Percentiles rank a stretch among this genome's conserved stretches.
phyloP scores from a whole-genome alignment of 495 filamentous ascomycete genomes.

The Thermothielavioides terrestris region DNA sequence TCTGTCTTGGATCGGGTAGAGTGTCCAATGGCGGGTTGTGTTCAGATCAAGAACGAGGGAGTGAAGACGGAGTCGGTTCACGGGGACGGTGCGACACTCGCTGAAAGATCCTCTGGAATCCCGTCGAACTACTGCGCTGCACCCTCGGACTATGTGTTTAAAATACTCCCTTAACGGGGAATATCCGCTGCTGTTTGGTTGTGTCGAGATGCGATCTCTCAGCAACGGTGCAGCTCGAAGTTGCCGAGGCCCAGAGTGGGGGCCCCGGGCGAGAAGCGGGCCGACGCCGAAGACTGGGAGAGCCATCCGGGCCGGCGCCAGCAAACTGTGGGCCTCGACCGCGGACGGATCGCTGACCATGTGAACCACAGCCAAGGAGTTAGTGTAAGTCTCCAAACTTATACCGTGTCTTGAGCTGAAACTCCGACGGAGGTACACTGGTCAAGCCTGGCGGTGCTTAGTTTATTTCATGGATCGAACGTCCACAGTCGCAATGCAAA shows the following conservation, averaged over 20 bases:
- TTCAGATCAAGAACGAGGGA: no score
- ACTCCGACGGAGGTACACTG: no score
- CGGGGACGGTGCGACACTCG: not conserved
- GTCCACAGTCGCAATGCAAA: no score
- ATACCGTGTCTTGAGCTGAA: no score
- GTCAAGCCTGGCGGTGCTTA: no score
- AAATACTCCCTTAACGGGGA: not conserved
- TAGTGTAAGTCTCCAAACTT: no score
- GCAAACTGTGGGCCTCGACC: not conserved
- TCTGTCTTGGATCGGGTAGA: no score
- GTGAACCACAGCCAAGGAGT: not conserved
- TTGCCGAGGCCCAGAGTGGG: conserved; percentile 4
- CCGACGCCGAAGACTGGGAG: conserved; percentile 6
- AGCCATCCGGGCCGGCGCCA: not conserved
- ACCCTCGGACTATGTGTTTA: no score
- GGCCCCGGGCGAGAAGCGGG: not conserved
- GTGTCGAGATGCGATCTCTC: not conserved
- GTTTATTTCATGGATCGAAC: no score
- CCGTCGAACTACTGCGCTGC: no score
- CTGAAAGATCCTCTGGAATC: no score
- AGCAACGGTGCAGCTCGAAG: not conserved
- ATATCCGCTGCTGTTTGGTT: not conserved
- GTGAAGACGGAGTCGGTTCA: not conserved
- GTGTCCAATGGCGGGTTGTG: no score
- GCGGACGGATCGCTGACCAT: not conserved